Percentiles rank a stretch among this genome's conserved stretches.
Evolutionary conservation across 345 rosid genomes (phyloP).

Genomic region (Euclidium syriacum): DNA sequence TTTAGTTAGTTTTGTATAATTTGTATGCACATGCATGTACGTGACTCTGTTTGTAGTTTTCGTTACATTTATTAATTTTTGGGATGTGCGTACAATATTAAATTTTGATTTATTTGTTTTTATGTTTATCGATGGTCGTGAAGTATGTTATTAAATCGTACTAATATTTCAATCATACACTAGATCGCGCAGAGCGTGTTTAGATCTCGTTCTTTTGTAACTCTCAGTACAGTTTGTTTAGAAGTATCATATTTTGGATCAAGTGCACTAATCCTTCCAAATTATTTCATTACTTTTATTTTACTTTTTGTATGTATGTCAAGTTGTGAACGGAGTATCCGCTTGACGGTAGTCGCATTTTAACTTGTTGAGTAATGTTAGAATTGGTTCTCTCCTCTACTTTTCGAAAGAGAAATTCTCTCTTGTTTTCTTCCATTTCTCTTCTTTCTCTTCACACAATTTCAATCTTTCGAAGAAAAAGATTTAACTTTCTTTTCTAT

Average conservation of each 20-base stretch:
- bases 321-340: not conserved
- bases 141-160: slow-evolving; percentile 3
- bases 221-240: not conserved
- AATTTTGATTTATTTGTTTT: not conserved
- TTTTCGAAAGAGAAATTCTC: no score
- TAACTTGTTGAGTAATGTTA: not conserved
- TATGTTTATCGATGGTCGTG: not conserved
- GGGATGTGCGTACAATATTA: slow-evolving; percentile 22
- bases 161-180: slow-evolving; percentile 14
- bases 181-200: slow-evolving; percentile 12
- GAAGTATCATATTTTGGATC: not conserved
- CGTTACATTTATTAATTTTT: slow-evolving; percentile 27
- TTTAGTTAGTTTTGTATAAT: slow-evolving; percentile 26
- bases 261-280: slow-evolving; percentile 19
- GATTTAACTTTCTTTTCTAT: no score
- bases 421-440: no score
- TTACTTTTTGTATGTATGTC: not conserved
- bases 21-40: slow-evolving; percentile 35
- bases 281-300: not conserved
- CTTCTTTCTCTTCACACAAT: no score
- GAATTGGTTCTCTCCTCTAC: no score
- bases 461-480: no score
- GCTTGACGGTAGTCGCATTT: not conserved
- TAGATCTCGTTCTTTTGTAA: slow-evolving; percentile 15
- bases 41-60: slow-evolving; percentile 22